Evolutionary conservation across 1,284 basidiomycete genomes (phyloP).

Genomic region (Phylloboletellus chloephorus): DNA sequence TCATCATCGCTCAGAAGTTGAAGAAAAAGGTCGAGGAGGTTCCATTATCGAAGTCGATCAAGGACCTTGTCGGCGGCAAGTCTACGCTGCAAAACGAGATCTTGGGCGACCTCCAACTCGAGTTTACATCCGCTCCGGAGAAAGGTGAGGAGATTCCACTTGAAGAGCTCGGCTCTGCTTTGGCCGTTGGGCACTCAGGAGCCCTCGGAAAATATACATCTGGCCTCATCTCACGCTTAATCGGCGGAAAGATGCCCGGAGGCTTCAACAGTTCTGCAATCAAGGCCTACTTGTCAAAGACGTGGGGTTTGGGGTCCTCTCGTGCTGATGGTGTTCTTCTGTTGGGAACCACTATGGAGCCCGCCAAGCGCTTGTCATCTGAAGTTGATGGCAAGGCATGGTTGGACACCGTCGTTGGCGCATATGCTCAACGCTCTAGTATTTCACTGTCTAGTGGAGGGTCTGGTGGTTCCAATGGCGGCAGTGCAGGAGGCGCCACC

Average conservation of each 20-base stretch:
- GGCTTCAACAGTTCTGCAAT: conserved; percentile 96
- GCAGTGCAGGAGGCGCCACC: conserved; percentile 67
- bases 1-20: conserved; percentile 94
- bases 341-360: conserved; percentile 88
- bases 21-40: conserved; percentile 93
- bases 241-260: conserved; percentile 97
- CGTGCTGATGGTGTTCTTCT: conserved; percentile 91
- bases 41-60: conserved; percentile 92
- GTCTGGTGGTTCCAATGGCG: conserved; percentile 56
- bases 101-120: conserved; percentile 86
- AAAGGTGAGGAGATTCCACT: conserved; percentile 96
- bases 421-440: conserved; percentile 84
- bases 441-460: conserved; percentile 75
- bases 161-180: conserved; percentile 87
- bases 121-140: conserved; percentile 89
- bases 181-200: conserved; percentile 79
- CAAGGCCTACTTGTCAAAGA: conserved; percentile 84
- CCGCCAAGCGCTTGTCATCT: conserved; percentile 87
- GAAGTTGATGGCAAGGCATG: conserved; percentile 92
- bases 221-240: conserved; percentile 85
- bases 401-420: conserved; percentile 81
- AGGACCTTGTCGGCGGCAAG: conserved; percentile 97
- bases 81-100: conserved; percentile 98
- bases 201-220: conserved; percentile 94
- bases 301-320: conserved; percentile 88